Evolutionary conservation across 495 filamentous ascomycete genomes (phyloP), one percentile per base, ranked within the genome.

Genomic region (Alectoria sarmentosa): DNA sequence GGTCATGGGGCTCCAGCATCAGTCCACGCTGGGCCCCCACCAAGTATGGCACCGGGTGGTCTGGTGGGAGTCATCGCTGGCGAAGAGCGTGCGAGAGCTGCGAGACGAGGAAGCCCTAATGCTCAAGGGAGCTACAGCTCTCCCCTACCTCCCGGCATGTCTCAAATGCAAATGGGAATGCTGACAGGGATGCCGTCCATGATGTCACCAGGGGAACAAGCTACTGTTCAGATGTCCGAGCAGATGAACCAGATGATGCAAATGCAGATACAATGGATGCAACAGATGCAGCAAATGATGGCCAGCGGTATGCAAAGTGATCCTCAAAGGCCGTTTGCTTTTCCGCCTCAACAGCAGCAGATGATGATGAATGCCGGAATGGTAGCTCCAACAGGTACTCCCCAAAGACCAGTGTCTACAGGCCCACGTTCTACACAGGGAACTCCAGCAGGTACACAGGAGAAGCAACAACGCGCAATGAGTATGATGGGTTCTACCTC

Each of bases 191-290:
- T 66, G 59, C 66, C 64, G 56, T 75, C 75, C 36, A 70, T 78
- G 77, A 73, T 86, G 36, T 79, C 81, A 34, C 79, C 88, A 26
- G 84, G 83, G 7, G 90, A 93, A 67, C 88, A 89, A 69, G 87
- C 88, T 23, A 88, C 91, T 66, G 80, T 92, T 55, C 88, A 96
- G 70, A 88, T 96, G 78, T 86, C 85, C 34, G 88, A 92, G 69
- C 90, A 95, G 72, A 95, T 96, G 90, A 81, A 84, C 32, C 84
- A 88, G 68, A 92, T 93, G 78, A 90, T 94, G 88, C 88, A 91
- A 70, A 90, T 95, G 87, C 91, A 95, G 72, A 92, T 96, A 87
- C 88, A 94, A 64, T 89, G 79, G 77, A 87, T 87, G 84, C 83
- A 85, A 69, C 78, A 82, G 69, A 82, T 91, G 79, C 90, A 92